Conservation (phyloP, 2,329 filamentous ascomycete species). For the Aureobasidium sp. region DNA sequence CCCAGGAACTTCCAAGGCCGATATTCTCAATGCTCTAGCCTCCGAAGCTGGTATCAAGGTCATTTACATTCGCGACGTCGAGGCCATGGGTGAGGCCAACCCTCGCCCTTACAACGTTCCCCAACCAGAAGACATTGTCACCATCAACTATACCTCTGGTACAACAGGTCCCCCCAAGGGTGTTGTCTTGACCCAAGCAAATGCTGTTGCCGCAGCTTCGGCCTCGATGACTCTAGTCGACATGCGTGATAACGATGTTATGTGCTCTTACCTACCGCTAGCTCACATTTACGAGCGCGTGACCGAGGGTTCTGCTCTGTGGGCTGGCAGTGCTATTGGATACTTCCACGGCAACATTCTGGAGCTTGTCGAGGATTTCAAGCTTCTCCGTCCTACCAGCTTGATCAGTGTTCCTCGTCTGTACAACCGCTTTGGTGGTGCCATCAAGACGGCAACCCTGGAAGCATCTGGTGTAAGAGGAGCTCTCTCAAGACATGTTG, state of each 20-base stretch:
- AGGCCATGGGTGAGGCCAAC: slow-evolving; percentile 65
- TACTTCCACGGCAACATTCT: slow-evolving; percentile 91
- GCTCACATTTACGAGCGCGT: slow-evolving; percentile 92
- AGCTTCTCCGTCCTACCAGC: slow-evolving; percentile 70
- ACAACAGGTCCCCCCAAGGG: slow-evolving; percentile 79
- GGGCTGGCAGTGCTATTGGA: slow-evolving; percentile 66
- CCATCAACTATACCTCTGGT: slow-evolving; percentile 85
- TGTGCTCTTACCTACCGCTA: slow-evolving; percentile 82
- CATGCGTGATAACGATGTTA: slow-evolving; percentile 52
- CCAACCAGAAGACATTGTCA: slow-evolving; percentile 65
- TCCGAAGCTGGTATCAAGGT: slow-evolving; percentile 66
- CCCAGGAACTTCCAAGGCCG: slow-evolving; percentile 67
- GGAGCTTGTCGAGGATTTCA: slow-evolving; percentile 83
- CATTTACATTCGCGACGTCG: slow-evolving; percentile 71
- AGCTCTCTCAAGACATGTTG: slow-evolving; percentile 67
- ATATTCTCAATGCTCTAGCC: slow-evolving; percentile 68
- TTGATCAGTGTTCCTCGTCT: slow-evolving; percentile 87
- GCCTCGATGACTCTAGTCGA: slow-evolving; percentile 48
- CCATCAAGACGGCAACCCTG: slow-evolving; percentile 70
- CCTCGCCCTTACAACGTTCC: slow-evolving; percentile 66
- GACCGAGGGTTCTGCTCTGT: slow-evolving; percentile 66
- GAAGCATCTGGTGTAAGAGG: slow-evolving; percentile 74
- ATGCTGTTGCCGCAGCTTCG: slow-evolving; percentile 66
- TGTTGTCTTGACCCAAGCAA: slow-evolving; percentile 72
- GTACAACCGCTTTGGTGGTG: slow-evolving; percentile 81